Conservation (phyloP, 805 yeast species). For the Kluyveromyces siamensis region DNA sequence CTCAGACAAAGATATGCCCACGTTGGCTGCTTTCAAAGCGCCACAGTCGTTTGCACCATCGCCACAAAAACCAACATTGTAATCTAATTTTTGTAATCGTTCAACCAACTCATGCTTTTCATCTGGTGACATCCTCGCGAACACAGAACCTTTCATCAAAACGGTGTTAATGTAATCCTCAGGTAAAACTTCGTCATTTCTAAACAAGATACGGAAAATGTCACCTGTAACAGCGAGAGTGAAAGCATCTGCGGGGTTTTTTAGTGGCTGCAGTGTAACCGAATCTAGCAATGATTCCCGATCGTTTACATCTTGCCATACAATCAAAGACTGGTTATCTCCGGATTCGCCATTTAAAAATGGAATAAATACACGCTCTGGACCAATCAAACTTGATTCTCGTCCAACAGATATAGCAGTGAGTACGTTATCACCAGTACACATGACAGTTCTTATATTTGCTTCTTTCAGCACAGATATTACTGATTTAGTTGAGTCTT, state of each 20-base stretch:
- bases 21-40: slow-evolving; percentile 95
- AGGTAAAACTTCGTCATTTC: slow-evolving; percentile 24
- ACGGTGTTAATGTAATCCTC: slow-evolving; percentile 43
- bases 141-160: slow-evolving; percentile 65
- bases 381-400: slow-evolving; percentile 62
- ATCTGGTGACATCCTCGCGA: slow-evolving; percentile 98
- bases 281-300: slow-evolving; percentile 52
- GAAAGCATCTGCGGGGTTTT: slow-evolving; percentile 34
- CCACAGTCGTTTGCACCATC: slow-evolving; percentile 99
- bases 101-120: slow-evolving; percentile 95
- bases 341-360: slow-evolving; percentile 33
- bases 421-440: slow-evolving; percentile 93
- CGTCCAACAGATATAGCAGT: slow-evolving; percentile 91
- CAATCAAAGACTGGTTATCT: slow-evolving; percentile 23
- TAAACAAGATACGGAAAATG: slow-evolving; percentile 69
- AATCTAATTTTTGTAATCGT: slow-evolving; percentile 73
- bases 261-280: slow-evolving; percentile 45
- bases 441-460: slow-evolving; percentile 78
- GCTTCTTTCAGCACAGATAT: slow-evolving; percentile 56
- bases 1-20: slow-evolving; percentile 90
- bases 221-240: slow-evolving; percentile 89
- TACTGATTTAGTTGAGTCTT: slow-evolving; percentile 55
- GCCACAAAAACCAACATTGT: slow-evolving; percentile 95
- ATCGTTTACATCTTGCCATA: slow-evolving; percentile 65
- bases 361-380: slow-evolving; percentile 54